Evolutionary conservation across 2,329 filamentous ascomycete genomes (phyloP).

Genomic region (Tympanopsis confertula): DNA sequence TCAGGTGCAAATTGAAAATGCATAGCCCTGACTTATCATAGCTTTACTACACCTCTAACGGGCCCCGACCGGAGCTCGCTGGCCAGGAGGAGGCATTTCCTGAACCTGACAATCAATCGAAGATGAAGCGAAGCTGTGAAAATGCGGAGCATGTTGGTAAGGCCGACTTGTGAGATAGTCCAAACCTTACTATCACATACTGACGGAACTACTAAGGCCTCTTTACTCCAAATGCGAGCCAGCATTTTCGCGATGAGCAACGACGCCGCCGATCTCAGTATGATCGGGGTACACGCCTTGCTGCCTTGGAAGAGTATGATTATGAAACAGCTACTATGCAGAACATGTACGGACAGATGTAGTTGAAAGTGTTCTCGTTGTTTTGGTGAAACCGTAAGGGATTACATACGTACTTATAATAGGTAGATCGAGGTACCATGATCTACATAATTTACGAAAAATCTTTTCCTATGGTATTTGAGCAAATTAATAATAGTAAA

Average conservation of each 20-base stretch:
- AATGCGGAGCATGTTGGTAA: slow-evolving; percentile 74
- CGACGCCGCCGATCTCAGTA: slow-evolving; percentile 67
- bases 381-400: too few relatives aligned
- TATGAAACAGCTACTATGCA: slow-evolving; percentile 20
- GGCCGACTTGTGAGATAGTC: slow-evolving; percentile 19
- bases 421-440: too few relatives aligned
- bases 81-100: slow-evolving; percentile 70
- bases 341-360: not conserved
- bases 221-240: slow-evolving; percentile 68
- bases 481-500: too few relatives aligned
- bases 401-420: too few relatives aligned
- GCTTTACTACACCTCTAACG: slow-evolving; percentile 40
- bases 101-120: slow-evolving; percentile 69
- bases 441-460: too few relatives aligned
- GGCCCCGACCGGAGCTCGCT: slow-evolving; percentile 35
- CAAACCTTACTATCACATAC: not conserved
- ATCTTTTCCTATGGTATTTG: too few relatives aligned
- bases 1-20: not conserved
- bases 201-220: too few relatives aligned
- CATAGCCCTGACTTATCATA: slow-evolving; percentile 13
- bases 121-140: slow-evolving; percentile 77
- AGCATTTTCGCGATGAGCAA: slow-evolving; percentile 64
- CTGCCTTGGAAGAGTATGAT: slow-evolving; percentile 52
- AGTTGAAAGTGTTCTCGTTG: too few relatives aligned
- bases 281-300: slow-evolving; percentile 68